Evolutionary conservation across 2,329 filamentous ascomycete species (phyloP).

Genomic region (Aulographum hederae): DNA sequence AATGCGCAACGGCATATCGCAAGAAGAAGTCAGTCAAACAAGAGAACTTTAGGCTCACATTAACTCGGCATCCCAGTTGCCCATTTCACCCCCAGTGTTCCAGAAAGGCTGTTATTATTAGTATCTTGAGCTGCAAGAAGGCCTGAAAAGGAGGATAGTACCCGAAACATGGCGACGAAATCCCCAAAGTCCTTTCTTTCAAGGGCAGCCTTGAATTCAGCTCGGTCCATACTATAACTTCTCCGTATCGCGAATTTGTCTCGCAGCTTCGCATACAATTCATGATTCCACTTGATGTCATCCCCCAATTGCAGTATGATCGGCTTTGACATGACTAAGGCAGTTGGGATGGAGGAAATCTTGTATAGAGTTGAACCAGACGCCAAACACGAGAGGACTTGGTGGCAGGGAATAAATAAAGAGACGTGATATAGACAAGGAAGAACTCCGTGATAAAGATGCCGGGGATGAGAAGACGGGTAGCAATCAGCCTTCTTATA

Average conservation of each 20-base stretch:
- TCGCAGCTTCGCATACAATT: slow-evolving; percentile 18
- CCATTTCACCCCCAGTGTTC: slow-evolving; percentile 48
- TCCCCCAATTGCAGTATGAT: slow-evolving; percentile 25
- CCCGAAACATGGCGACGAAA: slow-evolving; percentile 28
- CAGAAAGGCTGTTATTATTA: slow-evolving; percentile 45
- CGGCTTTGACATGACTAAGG: slow-evolving; percentile 12
- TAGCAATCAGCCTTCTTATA: no score
- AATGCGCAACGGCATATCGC: no score
- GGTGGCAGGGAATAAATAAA: not conserved
- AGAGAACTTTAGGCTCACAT: no score
- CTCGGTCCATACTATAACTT: slow-evolving; percentile 18
- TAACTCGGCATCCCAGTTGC: slow-evolving; percentile 40
- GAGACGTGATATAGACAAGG: not conserved
- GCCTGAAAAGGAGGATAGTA: no score
- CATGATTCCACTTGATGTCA: slow-evolving; percentile 26
- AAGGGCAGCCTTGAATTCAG: slow-evolving; percentile 21
- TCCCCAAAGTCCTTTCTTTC: slow-evolving; percentile 21
- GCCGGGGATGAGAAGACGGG: no score
- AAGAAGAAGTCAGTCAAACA: no score
- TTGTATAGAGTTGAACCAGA: not conserved
- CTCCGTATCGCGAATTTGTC: slow-evolving; percentile 19
- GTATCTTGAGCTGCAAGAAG: no score
- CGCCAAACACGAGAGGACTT: not conserved
- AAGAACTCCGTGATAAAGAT: not conserved
- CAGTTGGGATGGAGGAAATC: not conserved